A percentile compares a stretch with the other conserved stretches of the same genome.
Conservation (phyloP, 768 basidiomycete species). For the Termitomyces sp. region DNA sequence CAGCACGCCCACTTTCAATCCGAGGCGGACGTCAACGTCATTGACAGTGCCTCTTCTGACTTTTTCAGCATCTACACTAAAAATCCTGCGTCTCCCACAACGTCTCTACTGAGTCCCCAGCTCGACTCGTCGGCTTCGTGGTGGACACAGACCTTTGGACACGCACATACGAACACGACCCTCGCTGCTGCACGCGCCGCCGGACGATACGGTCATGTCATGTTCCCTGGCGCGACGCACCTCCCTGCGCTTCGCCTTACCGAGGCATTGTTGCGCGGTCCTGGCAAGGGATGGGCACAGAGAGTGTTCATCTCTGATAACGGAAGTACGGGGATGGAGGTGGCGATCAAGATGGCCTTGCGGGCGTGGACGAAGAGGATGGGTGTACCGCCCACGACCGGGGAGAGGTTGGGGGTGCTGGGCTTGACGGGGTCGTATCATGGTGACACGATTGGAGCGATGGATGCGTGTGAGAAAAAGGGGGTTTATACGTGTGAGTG, state of each 20-base stretch:
- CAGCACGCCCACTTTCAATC: slow-evolving; percentile 77
- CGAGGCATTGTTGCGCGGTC: slow-evolving; percentile 76
- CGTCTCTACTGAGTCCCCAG: slow-evolving; percentile 46
- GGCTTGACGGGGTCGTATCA: slow-evolving; percentile 94
- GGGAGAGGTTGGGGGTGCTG: slow-evolving; percentile 67
- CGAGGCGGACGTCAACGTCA: slow-evolving; percentile 78
- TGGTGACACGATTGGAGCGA: slow-evolving; percentile 95
- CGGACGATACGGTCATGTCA: slow-evolving; percentile 95
- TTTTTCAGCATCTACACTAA: slow-evolving; percentile 72
- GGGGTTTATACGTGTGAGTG: slow-evolving; percentile 95
- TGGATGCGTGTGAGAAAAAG: slow-evolving; percentile 87
- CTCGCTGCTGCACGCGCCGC: slow-evolving; percentile 88
- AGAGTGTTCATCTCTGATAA: slow-evolving; percentile 94
- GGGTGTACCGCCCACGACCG: slow-evolving; percentile 10
- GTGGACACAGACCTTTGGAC: slow-evolving; percentile 96
- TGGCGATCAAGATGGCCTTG: slow-evolving; percentile 97
- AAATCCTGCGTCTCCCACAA: slow-evolving; percentile 20
- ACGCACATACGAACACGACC: slow-evolving; percentile 71
- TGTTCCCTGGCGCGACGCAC: slow-evolving; percentile 90
- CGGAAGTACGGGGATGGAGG: slow-evolving; percentile 95
- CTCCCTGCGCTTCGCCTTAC: slow-evolving; percentile 82
- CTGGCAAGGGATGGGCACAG: slow-evolving; percentile 88
- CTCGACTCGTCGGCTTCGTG: slow-evolving; percentile 95
- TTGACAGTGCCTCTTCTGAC: slow-evolving; percentile 88
- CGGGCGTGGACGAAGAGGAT: slow-evolving; percentile 51